phyloP scores from a whole-genome alignment of 2,329 filamentous ascomycete species.

The Alternaria sp. region DNA sequence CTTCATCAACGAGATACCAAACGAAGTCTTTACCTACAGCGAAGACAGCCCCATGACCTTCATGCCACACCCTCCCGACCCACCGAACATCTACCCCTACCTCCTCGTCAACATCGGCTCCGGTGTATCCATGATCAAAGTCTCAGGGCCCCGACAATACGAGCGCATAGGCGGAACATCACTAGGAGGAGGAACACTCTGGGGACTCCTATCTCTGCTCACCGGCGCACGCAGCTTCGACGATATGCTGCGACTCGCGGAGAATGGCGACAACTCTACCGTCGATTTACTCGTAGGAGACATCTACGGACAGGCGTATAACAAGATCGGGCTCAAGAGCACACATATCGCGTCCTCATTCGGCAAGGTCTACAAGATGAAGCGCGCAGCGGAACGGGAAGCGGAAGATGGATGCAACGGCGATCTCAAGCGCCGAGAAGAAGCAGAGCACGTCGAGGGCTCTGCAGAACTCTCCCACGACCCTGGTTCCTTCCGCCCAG shows the following conservation, averaged over 20 bases:
- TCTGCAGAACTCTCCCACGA: constrained; percentile 40
- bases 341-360: constrained; percentile 96
- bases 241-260: constrained; percentile 93
- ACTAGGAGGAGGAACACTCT: constrained; percentile 94
- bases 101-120: constrained; percentile 98
- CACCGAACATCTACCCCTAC: constrained; percentile 80
- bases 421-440: constrained; percentile 49
- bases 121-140: constrained; percentile 96
- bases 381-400: constrained; percentile 78
- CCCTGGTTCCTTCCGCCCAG: constrained; percentile 68
- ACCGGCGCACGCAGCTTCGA: constrained; percentile 97
- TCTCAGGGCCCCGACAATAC: constrained; percentile 84
- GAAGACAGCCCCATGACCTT: constrained; percentile 86
- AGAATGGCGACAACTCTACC: constrained; percentile 85
- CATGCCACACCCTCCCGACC: constrained; percentile 72
- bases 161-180: constrained; percentile 94
- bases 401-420: constrained; percentile 73
- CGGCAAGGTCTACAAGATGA: constrained; percentile 94
- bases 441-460: constrained; percentile 44
- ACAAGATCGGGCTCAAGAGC: constrained; percentile 94
- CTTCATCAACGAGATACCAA: constrained; percentile 97
- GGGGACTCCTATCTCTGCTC: constrained; percentile 89
- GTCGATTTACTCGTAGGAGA: constrained; percentile 98
- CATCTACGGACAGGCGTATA: constrained; percentile 95
- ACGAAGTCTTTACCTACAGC: constrained; percentile 96